These are phyloP conservation scores for Globisporangium megalacanthum DNA, from an alignment of 352 stramenopile genomes.

Conservation along the genomic window DNA sequence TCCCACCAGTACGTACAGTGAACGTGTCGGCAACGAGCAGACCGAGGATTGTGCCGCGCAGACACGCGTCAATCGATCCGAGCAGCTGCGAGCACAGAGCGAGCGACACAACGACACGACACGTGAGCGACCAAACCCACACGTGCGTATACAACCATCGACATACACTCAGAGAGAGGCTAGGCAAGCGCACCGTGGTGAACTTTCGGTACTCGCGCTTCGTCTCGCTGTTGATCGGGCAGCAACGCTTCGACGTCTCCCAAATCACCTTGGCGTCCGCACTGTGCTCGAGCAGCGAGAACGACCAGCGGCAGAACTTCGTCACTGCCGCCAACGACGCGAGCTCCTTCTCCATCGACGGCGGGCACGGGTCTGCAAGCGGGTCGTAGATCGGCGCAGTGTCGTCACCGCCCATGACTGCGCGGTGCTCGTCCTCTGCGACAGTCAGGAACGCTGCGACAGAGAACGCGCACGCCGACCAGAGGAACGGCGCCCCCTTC, in stretches of 20 bases:
- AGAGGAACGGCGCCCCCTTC: constrained; percentile 81
- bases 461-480: constrained; percentile 79
- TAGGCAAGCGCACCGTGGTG: constrained; percentile 50
- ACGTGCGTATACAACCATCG: neutral
- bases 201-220: constrained; percentile 87
- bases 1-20: constrained; percentile 22
- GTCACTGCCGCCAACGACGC: constrained; percentile 66
- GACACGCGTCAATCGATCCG: constrained; percentile 76
- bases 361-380: constrained; percentile 46
- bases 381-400: constrained; percentile 35
- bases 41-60: constrained; percentile 78
- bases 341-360: constrained; percentile 78
- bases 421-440: constrained; percentile 51
- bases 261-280: constrained; percentile 85
- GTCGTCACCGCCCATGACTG: constrained; percentile 6
- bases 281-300: constrained; percentile 79
- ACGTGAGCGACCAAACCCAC: neutral
- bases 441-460: constrained; percentile 72
- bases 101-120: constrained; percentile 3
- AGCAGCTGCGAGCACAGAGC: constrained; percentile 38
- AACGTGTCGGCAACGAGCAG: constrained; percentile 82
- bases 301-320: constrained; percentile 87
- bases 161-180: neutral
- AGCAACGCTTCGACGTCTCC: constrained; percentile 83
- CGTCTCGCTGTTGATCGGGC: constrained; percentile 77